A percentile compares a stretch with the other conserved stretches of the same genome.
Evolutionary conservation across 2,329 filamentous ascomycete genomes (phyloP).

Genomic region (Fusarium ambrosium): DNA sequence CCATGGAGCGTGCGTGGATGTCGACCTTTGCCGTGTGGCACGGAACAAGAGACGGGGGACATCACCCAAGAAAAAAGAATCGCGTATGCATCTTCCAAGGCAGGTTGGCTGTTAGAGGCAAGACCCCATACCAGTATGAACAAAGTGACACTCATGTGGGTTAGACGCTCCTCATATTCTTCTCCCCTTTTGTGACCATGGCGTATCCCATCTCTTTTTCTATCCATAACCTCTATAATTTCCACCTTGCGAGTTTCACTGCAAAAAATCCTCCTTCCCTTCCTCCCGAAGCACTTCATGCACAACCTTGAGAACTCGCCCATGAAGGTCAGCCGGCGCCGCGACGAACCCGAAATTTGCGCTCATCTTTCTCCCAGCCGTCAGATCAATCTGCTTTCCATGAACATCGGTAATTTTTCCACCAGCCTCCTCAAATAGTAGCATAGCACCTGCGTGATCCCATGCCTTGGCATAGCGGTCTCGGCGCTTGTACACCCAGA

Average conservation of each 20-base stretch:
- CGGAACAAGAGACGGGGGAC: neutral
- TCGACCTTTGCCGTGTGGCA: neutral
- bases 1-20: neutral
- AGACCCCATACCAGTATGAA: neutral
- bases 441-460: conserved; percentile 72
- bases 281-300: conserved; percentile 76
- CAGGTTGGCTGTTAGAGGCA: neutral
- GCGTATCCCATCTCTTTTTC: neutral
- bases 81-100: neutral
- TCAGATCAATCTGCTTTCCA: conserved; percentile 64
- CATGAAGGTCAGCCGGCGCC: conserved; percentile 61
- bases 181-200: neutral
- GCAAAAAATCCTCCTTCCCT: conserved; percentile 42
- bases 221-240: neutral
- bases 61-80: neutral
- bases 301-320: conserved; percentile 72
- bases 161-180: neutral
- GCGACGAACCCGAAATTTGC: conserved; percentile 70
- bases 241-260: neutral
- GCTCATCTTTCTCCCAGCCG: conserved; percentile 62
- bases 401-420: conserved; percentile 68
- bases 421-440: conserved; percentile 69
- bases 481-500: conserved; percentile 68
- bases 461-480: conserved; percentile 67
- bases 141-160: neutral